Evolutionary conservation across 306 rosid genomes (phyloP).

Genomic region (Hippophae rhamnoides): DNA sequence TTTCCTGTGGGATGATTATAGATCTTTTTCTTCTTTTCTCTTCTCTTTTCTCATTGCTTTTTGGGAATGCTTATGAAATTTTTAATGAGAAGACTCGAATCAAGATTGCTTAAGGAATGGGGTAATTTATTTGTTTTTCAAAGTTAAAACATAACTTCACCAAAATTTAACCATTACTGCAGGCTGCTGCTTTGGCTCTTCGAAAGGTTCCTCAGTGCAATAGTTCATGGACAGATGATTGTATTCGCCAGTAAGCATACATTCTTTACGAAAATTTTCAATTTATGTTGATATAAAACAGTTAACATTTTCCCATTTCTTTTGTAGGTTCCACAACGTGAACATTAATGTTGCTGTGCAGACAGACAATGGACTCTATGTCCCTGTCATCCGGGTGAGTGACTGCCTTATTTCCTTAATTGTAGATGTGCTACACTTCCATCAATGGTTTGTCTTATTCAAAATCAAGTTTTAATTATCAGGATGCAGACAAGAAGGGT

Average conservation of each 20-base stretch:
- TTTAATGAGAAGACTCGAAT: too few relatives aligned
- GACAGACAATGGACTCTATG: constrained; percentile 91
- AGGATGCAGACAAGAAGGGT: constrained; percentile 99
- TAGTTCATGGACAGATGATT: constrained; percentile 91
- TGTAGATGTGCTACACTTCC: constrained; percentile 4
- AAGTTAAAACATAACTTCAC: neutral
- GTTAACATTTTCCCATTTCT: neutral
- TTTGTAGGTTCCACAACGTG: constrained; percentile 68
- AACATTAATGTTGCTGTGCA: constrained; percentile 96
- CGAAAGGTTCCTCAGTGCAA: constrained; percentile 92
- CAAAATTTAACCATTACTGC: constrained; percentile 22
- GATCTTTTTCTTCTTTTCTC: neutral
- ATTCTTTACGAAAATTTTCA: neutral
- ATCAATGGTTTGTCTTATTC: constrained; percentile 4
- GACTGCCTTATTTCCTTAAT: constrained; percentile 9
- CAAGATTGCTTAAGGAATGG: too few relatives aligned
- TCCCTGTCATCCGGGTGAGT: constrained; percentile 86
- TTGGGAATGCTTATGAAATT: neutral
- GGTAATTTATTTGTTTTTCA: too few relatives aligned
- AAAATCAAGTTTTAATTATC: constrained; percentile 24
- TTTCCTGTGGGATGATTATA: too few relatives aligned
- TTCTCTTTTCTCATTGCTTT: neutral
- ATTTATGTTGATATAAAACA: constrained; percentile 16
- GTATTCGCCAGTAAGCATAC: constrained; percentile 82
- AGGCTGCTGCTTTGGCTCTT: constrained; percentile 99